Base-by-base conservation (phyloP, 164 flowering plant genomes). In the Aristolochia contorta region DNA sequence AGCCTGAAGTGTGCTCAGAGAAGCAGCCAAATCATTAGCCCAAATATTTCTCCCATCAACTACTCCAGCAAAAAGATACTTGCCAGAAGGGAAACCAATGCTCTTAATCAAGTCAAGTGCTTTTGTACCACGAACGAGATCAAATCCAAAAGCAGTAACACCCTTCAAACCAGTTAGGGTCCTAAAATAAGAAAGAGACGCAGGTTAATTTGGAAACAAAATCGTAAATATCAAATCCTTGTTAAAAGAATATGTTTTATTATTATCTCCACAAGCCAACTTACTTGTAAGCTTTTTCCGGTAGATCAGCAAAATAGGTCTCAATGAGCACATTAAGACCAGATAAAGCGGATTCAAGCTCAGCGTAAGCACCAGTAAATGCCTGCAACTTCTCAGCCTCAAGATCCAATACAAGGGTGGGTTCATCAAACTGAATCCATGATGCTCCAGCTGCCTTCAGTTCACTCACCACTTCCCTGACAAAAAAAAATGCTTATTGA, bases 401-500 rank as follows among this genome's bases (percentile, higher is more conserved):
- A 60, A 82, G 85, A 65, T 84, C 87, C 81, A 65, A 41, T 16
- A 80, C 56, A 23, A 67, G 61, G 57, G 77, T 75, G 56, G 90
- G 87, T 70, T 82, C 90, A 71, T 84, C 90, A 69, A 84, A 80
- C 74, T 84, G 87, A 75, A 84, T 74, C 85, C 83, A 80, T 33
- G 85, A 46, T 57, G 90, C 87, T 65, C 90, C 90, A 73, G 87
- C 87, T 45, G 82, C 79, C 71, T 82, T 84, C 18, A 84, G 72
- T 62, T 84, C 90, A 56, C 77, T 21, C 0, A 82, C 62, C 41
- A 82, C 90, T 66, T 82, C 85, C 82, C 87, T 84, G 77, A 1
- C 41, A 16, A 6, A 15, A 53, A 8, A 53, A 32, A 10, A 53
- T 22, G 6, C 20, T 3, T 18, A 37, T 37, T 37, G 12, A 37